phyloP scores from a whole-genome alignment of 345 rosid species.

The Eutrema heterophyllum region DNA sequence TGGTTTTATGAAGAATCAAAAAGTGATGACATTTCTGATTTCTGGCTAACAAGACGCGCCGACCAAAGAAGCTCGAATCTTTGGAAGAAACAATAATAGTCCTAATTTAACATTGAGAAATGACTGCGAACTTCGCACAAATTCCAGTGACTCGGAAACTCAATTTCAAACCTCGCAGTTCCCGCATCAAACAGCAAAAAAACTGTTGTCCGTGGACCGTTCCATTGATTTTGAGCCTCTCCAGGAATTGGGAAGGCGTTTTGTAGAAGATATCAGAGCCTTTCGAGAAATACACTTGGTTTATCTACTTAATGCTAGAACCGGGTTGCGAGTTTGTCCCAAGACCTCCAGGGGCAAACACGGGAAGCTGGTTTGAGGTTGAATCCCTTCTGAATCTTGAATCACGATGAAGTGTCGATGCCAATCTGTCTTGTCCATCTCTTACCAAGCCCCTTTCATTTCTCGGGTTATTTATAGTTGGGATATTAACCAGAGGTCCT shows the following conservation, averaged over 20 bases:
- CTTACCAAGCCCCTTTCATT: constrained; percentile 41
- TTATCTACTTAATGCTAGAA: constrained; percentile 41
- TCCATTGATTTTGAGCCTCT: background rate
- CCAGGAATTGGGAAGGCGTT: constrained; percentile 10
- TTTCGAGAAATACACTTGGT: background rate
- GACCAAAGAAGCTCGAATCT: background rate
- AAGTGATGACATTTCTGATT: background rate
- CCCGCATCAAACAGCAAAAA: background rate
- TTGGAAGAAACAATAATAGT: background rate
- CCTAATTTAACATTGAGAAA: background rate
- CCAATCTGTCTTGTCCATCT: constrained; percentile 55
- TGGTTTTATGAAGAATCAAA: background rate
- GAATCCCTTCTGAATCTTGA: constrained; percentile 77
- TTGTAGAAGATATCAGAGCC: background rate
- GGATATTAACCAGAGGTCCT: constrained; percentile 71
- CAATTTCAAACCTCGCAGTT: background rate
- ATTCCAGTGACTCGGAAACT: background rate
- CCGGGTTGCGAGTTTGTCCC: constrained; percentile 38
- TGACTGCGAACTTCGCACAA: background rate
- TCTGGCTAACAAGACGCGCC: background rate
- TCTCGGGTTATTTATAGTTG: constrained; percentile 45
- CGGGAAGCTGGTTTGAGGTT: constrained; percentile 80
- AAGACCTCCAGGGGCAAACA: constrained; percentile 58
- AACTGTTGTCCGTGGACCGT: background rate
- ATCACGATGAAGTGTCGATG: constrained; percentile 51